Evolutionary conservation across 495 filamentous ascomycete genomes (phyloP), one percentile per base, ranked within the genome.

Genomic region (Hypomontagnella submonticulosa): DNA sequence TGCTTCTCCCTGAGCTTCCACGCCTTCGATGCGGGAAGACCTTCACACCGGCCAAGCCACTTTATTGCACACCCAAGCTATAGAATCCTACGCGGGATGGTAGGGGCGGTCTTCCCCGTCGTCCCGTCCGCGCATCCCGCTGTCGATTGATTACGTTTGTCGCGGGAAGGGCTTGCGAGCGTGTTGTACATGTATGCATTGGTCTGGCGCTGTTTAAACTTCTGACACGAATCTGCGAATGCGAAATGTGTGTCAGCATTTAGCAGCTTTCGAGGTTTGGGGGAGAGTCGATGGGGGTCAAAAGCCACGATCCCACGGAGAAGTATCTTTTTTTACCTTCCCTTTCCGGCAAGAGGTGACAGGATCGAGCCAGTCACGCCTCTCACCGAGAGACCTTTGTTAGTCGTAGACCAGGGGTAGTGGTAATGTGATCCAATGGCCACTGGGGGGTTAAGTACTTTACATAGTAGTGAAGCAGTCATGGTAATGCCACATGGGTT

Each of bases 71-170:
- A 41, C 15, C 32, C 32, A 37, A 51, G 36, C 36, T 27, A 53
- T 53, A 3, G 41, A 59, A 58, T 65, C 61, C 55, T 59, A 48
- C 61, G 55, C 54, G 61, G 61, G 47, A 58, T 57, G 40, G n/a
- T 40, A 57, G 40, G 19, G 16, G 16, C 30, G 36, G 4, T 19
- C 23, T 46, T 27, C 46, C 47, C 16, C 48, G 16, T 6, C 16
- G 23, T 43, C 9, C 62, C 33, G 37, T 7, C 61, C 34, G 38
- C 19, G 6, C 42, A 59, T 59, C 62, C 47, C 55, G 62, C 46
- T 13, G 27, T 48, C n/a, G 15, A 33, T 8, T 19, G 33, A 33
- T 37, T 15, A 33, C 34, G 30, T 18, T 30, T 33, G 19, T 46
- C 10, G 43, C 55, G 56, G 63, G 37, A 53, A 48, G 32, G 38